Percentiles rank a stretch among this genome's conserved stretches.
These are phyloP conservation scores for Scedosporium boydii DNA, from an alignment of 2,329 filamentous ascomycete species.

Conservation along the genomic window DNA sequence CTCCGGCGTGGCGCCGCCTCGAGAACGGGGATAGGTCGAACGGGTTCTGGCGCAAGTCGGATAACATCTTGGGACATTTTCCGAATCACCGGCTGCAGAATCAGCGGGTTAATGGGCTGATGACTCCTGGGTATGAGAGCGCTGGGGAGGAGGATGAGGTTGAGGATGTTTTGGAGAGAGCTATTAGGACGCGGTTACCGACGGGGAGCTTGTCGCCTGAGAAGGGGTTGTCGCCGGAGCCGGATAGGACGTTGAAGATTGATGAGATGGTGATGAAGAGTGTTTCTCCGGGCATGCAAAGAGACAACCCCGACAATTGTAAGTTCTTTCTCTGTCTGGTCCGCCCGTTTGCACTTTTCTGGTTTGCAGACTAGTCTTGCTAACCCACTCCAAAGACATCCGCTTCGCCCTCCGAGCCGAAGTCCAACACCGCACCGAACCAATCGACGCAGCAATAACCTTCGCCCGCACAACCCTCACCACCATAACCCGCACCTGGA, in stretches of 20 bases:
- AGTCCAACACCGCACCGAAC: slow-evolving; percentile 77
- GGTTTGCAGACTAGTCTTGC: slow-evolving; percentile 6
- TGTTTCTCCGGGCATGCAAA: slow-evolving; percentile 18
- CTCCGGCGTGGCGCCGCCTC: slow-evolving; percentile 51
- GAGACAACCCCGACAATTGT: slow-evolving; percentile 38
- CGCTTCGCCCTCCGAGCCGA: slow-evolving; percentile 81
- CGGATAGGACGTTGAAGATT: slow-evolving; percentile 27
- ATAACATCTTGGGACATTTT: slow-evolving; percentile 41
- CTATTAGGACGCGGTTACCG: slow-evolving; percentile 45
- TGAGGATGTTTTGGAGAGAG: slow-evolving; percentile 35
- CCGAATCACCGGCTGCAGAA: slow-evolving; percentile 18
- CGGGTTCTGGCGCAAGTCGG: slow-evolving; percentile 49
- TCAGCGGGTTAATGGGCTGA: slow-evolving; percentile 8
- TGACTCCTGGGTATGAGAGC: neutral
- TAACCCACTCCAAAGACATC: slow-evolving; percentile 51
- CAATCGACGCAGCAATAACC: slow-evolving; percentile 63
- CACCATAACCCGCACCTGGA: slow-evolving; percentile 58
- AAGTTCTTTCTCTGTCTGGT: slow-evolving; percentile 16
- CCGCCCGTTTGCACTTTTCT: slow-evolving; percentile 6
- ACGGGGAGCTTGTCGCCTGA: slow-evolving; percentile 47
- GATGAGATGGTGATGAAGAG: slow-evolving; percentile 20
- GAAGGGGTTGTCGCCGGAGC: slow-evolving; percentile 40
- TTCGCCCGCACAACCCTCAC: slow-evolving; percentile 52
- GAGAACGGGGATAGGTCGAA: slow-evolving; percentile 48
- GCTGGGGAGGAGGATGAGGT: slow-evolving; percentile 19